Conservation (phyloP, 1,139 yeast species). For the Lodderomyces theae region DNA sequence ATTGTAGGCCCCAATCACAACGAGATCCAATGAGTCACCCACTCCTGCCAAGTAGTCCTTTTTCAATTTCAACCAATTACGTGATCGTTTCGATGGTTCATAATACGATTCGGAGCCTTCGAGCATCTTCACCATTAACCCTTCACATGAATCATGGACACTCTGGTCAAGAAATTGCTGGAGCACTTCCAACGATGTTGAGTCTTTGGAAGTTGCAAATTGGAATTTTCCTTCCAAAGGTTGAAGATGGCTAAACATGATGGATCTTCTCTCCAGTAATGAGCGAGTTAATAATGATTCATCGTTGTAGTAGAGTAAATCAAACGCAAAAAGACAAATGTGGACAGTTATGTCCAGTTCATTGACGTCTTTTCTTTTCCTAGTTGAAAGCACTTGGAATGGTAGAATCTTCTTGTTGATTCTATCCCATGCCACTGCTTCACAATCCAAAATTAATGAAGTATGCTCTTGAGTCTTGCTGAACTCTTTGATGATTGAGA, state of each 20-base stretch:
- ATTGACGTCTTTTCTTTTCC: slow-evolving; percentile 91
- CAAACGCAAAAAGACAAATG: slow-evolving; percentile 91
- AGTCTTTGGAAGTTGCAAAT: slow-evolving; percentile 73
- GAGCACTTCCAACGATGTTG: slow-evolving; percentile 75
- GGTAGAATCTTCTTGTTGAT: slow-evolving; percentile 75
- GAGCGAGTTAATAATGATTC: slow-evolving; percentile 67
- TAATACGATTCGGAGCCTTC: slow-evolving; percentile 79
- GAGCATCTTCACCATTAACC: slow-evolving; percentile 89
- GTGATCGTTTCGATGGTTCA: slow-evolving; percentile 91
- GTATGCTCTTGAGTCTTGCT: slow-evolving; percentile 35
- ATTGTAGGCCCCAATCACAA: slow-evolving; percentile 89
- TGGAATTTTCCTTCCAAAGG: slow-evolving; percentile 75
- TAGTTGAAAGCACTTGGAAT: slow-evolving; percentile 85
- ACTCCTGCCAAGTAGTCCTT: slow-evolving; percentile 93
- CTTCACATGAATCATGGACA: slow-evolving; percentile 89
- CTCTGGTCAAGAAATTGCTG: slow-evolving; percentile 88
- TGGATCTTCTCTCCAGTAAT: slow-evolving; percentile 64
- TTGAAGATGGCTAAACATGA: slow-evolving; percentile 54
- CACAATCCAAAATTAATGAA: slow-evolving; percentile 83
- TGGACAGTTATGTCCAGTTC: slow-evolving; percentile 84
- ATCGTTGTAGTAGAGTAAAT: slow-evolving; percentile 70
- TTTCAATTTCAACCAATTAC: slow-evolving; percentile 93
- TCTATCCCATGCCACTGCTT: slow-evolving; percentile 98
- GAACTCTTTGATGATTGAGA: slow-evolving; percentile 64
- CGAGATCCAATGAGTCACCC: slow-evolving; percentile 92